A percentile compares a stretch with the other conserved stretches of the same genome.
phyloP scores from a whole-genome alignment of 495 filamentous ascomycete genomes.

The Darksidea phi region DNA sequence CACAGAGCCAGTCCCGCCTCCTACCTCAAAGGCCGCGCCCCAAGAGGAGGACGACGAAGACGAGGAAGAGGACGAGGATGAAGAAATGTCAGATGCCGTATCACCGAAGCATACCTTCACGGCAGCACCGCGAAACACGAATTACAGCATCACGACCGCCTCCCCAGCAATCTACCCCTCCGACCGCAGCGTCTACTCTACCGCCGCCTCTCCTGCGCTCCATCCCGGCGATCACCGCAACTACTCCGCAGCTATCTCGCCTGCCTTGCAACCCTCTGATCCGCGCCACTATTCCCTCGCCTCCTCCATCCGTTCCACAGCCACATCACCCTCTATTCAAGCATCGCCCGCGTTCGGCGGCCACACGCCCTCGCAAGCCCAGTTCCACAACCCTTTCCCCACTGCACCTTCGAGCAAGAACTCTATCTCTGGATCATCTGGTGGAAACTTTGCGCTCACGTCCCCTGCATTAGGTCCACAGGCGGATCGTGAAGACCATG shows the following conservation, averaged over 20 bases:
- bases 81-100: conserved; percentile 38
- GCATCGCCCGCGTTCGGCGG: conserved; percentile 34
- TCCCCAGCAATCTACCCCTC: conserved; percentile 31
- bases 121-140: conserved; percentile 12
- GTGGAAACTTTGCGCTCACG: conserved; percentile 22
- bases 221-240: conserved; percentile 21
- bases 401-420: conserved; percentile 22
- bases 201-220: conserved; percentile 26
- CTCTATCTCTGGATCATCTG: conserved; percentile 15
- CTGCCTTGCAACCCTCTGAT: conserved; percentile 26
- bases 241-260: conserved; percentile 29
- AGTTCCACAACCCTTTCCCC: conserved; percentile 29
- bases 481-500: conserved; percentile 39
- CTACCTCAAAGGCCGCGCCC: not conserved
- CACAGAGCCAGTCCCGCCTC: conserved; percentile 1
- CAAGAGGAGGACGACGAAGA: conserved; percentile 27
- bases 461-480: conserved; percentile 24
- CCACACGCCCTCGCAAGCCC: conserved; percentile 23
- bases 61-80: conserved; percentile 39
- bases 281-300: conserved; percentile 28
- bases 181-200: conserved; percentile 29
- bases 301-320: conserved; percentile 34
- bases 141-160: conserved; percentile 26
- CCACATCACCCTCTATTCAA: conserved; percentile 30
- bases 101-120: conserved; percentile 18